These are phyloP conservation scores for Xylaria sp. DNA, from an alignment of 2,329 filamentous ascomycete species.

Conservation along the genomic window DNA sequence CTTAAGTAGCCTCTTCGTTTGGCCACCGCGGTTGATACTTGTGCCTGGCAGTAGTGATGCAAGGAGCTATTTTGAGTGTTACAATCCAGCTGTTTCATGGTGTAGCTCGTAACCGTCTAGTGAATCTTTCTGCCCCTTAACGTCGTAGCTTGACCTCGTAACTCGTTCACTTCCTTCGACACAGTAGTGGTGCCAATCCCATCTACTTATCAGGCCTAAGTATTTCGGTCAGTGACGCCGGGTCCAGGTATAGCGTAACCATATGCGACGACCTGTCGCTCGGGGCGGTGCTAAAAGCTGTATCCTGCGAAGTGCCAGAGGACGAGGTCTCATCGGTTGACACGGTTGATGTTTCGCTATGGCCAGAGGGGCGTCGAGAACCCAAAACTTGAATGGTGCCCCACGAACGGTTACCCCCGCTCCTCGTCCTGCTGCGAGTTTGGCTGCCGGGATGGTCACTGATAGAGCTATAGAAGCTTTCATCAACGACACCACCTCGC, in stretches of 20 bases:
- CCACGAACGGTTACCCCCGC: too few species aligned
- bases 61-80: neutral
- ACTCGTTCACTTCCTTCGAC: neutral
- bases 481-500: neutral
- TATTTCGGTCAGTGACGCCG: constrained; percentile 11
- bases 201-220: neutral
- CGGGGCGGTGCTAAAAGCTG: neutral
- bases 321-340: neutral
- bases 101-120: neutral
- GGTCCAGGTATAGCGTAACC: constrained; percentile 7
- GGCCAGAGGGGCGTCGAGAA: neutral
- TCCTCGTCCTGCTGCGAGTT: neutral
- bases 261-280: neutral
- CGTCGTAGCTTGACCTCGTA: too few species aligned
- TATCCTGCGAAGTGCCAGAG: neutral
- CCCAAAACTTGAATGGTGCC: neutral
- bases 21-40: neutral
- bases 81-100: neutral
- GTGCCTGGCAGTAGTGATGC: neutral
- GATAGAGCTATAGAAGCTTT: neutral
- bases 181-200: neutral
- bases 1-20: neutral
- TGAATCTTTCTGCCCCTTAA: neutral
- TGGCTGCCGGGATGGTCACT: neutral
- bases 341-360: neutral